Evolutionary conservation across 2,329 filamentous ascomycete species (phyloP), one percentile per base, ranked within the genome.

Genomic region (Davidsoniella virescens): DNA sequence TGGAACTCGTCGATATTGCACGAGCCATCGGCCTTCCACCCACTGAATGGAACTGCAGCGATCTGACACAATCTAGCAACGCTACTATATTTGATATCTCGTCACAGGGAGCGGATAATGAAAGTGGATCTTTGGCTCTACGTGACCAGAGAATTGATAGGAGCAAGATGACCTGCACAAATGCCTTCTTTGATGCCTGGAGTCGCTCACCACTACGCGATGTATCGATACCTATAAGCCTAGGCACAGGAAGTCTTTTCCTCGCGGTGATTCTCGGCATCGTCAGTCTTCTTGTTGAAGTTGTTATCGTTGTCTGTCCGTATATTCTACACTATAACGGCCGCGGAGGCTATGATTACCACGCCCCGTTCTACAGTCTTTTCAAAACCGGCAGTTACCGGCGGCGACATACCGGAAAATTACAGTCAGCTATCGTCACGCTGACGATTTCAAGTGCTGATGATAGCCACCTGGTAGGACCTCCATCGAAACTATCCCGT

Each of bases 131-230:
- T 33, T 9, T 33, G 12, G 29, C 29, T 6, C 12, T 33, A 33
- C 29, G 12, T 33, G 12, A 12, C 23, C 10, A 44, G n/a, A 29
- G 42, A 17, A 25, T 16, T 47, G 18, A 9, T 25, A 5, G 10
- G 4, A 23, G 16, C 2, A 26, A 23, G 7, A 18, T 3, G 29
- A 47, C 36, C 36, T 49, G 47, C 47, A 49, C 47, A 5, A 49
- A 49, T n/a, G 25, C 47, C 2, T 49, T 49, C 47, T 49, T 49
- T 16, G 36, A 49, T 9, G 25, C 47, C 14, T 49, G 47, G 47
- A 42, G 17, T 20, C 47, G 39, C 14, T 39, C 47, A 33, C 38
- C 38, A n/a, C 26, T 49, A 5, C 38, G 25, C 14, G 23, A 41
- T 33, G 42, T 26, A 14, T 8, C 26, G 5, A 20, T 49, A 18